Conservation (phyloP, 345 rosid genomes). For the Melaleuca alternifolia region DNA sequence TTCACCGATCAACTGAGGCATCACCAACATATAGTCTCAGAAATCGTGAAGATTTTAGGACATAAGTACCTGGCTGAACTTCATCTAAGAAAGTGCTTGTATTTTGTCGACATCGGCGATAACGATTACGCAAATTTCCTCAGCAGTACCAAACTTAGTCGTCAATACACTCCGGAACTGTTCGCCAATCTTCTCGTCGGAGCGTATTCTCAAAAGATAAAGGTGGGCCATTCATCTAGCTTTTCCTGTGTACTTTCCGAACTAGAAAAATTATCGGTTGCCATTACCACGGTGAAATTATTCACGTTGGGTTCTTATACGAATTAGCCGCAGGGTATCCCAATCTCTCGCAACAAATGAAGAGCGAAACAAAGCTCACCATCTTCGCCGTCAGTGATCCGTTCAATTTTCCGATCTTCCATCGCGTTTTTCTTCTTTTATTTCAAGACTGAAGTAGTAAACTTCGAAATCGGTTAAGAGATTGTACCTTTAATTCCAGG, state of each 20-base stretch:
- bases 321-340: no score
- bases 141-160: conserved; percentile 4
- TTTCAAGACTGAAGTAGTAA: no score
- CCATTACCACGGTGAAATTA: no score
- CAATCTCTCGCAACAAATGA: no score
- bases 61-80: neutral
- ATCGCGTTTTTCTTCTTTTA: no score
- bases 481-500: conserved; percentile 11
- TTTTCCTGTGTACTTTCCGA: no score
- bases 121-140: conserved; percentile 28
- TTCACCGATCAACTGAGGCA: conserved; percentile 21
- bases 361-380: no score
- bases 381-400: no score
- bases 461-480: no score
- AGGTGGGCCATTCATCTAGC: neutral
- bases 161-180: neutral
- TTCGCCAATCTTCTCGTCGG: conserved; percentile 6
- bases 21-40: conserved; percentile 1
- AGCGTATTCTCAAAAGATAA: neutral
- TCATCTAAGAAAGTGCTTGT: conserved; percentile 18
- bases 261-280: no score
- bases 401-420: neutral
- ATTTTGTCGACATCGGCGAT: conserved; percentile 16
- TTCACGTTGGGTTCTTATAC: no score
- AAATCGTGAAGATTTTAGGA: neutral